Evolutionary conservation across 805 yeast genomes (phyloP).

Genomic region (Saturnispora ahearnii): DNA sequence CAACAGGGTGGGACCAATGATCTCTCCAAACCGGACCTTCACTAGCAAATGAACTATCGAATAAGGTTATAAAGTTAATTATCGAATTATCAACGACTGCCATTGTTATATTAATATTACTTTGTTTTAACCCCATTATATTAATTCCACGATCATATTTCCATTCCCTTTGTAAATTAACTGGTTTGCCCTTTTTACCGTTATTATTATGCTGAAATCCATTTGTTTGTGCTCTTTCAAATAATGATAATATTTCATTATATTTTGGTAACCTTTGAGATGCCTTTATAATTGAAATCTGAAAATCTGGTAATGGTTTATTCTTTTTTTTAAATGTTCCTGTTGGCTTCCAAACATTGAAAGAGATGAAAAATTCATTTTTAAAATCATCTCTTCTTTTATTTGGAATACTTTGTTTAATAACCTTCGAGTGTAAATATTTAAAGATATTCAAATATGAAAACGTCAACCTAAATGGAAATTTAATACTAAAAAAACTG

Average conservation of each 20-base stretch:
- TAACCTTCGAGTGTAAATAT: conserved; percentile 12
- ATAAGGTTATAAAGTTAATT: conserved; percentile 50
- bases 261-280: conserved; percentile 39
- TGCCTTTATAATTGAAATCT: conserved; percentile 50
- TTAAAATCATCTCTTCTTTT: conserved; percentile 17
- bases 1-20: conserved; percentile 13
- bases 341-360: conserved; percentile 78
- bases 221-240: conserved; percentile 22
- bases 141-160: conserved; percentile 11
- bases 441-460: conserved; percentile 15
- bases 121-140: conserved; percentile 8
- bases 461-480: conserved; percentile 11
- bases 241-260: conserved; percentile 31
- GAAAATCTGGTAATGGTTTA: conserved; percentile 72
- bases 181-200: conserved; percentile 3
- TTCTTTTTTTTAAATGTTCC: conserved; percentile 57
- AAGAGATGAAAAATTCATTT: conserved; percentile 33
- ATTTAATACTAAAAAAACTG: conserved; percentile 4
- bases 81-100: conserved; percentile 74
- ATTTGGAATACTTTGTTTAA: conserved; percentile 9
- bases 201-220: conserved; percentile 2
- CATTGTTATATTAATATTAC: conserved; percentile 32
- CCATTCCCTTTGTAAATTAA: conserved; percentile 6
- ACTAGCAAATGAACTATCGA: conserved; percentile 39
- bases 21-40: conserved; percentile 26